A percentile compares a stretch with the other conserved stretches of the same genome.
phyloP scores from a whole-genome alignment of 768 basidiomycete genomes.

The Xerocomellus chrysenteron region DNA sequence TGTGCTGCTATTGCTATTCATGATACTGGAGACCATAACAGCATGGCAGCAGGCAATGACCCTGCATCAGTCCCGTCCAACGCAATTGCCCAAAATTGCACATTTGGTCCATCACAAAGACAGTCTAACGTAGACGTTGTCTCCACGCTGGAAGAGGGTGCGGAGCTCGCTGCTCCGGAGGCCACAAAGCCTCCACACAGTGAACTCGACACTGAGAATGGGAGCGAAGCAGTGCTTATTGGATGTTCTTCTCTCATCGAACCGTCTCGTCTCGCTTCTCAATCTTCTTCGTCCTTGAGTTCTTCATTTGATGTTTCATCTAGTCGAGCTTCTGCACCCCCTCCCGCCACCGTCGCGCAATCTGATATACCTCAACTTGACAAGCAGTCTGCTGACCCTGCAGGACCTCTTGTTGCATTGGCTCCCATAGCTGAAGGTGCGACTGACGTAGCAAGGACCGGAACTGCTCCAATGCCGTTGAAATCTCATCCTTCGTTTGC shows the following conservation, averaged over 20 bases:
- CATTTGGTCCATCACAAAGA: constrained; percentile 15
- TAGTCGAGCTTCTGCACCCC: constrained; percentile 40
- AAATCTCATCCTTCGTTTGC: constrained; percentile 46
- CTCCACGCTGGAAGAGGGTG: constrained; percentile 20
- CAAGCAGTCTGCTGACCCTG: constrained; percentile 47
- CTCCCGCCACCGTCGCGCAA: constrained; percentile 30
- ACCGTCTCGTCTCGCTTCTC: constrained; percentile 33
- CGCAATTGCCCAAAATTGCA: constrained; percentile 12
- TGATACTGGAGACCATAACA: constrained; percentile 15
- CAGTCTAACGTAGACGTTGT: constrained; percentile 22
- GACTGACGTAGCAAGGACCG: constrained; percentile 3
- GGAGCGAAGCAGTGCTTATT: constrained; percentile 12
- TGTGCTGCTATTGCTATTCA: constrained; percentile 12
- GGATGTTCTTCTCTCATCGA: constrained; percentile 26
- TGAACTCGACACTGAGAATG: constrained; percentile 20
- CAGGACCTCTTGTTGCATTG: constrained; percentile 47
- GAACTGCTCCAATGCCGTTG: constrained; percentile 32
- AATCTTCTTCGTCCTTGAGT: constrained; percentile 33
- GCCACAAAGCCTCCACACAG: constrained; percentile 17
- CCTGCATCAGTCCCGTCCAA: constrained; percentile 27
- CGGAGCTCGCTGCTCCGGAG: constrained; percentile 17
- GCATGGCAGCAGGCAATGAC: constrained; percentile 24
- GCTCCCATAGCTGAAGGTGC: constrained; percentile 20
- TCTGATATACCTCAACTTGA: constrained; percentile 39
- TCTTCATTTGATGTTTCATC: constrained; percentile 46